phyloP scores from a whole-genome alignment of 148 eudicot genomes.

The Beta vulgaris region DNA sequence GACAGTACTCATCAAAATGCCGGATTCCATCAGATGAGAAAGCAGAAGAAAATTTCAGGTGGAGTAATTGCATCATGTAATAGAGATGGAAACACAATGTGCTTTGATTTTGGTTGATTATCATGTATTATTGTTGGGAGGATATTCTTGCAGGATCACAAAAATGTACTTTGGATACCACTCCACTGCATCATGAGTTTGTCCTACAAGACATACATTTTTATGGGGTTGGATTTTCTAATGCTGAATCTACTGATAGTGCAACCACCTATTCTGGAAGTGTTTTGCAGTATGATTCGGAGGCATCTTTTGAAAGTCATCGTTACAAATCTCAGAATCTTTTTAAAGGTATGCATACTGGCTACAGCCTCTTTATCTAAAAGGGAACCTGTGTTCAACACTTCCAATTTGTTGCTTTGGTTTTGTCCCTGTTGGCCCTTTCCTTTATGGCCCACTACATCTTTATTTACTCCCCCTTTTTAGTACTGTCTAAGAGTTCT shows the following conservation, averaged over 20 bases:
- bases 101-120: constrained; percentile 35
- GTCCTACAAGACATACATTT: constrained; percentile 33
- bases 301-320: constrained; percentile 39
- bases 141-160: constrained; percentile 35
- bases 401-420: neutral
- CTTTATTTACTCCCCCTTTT: neutral
- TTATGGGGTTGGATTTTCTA: constrained; percentile 26
- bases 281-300: constrained; percentile 41
- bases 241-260: constrained; percentile 41
- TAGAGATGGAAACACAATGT: too few species aligned
- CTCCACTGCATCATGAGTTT: constrained; percentile 28
- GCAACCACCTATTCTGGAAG: constrained; percentile 38
- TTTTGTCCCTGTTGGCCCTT: neutral
- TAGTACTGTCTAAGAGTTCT: too few species aligned
- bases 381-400: neutral
- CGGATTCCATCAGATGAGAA: too few species aligned
- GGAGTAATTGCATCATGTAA: too few species aligned
- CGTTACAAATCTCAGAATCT: constrained; percentile 21
- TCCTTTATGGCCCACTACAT: neutral
- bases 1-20: too few species aligned
- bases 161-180: constrained; percentile 29
- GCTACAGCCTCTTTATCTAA: constrained; percentile 1
- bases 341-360: constrained; percentile 29
- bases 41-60: too few species aligned
- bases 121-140: constrained; percentile 12